Percentiles rank a stretch among this genome's conserved stretches.
Evolutionary conservation across 495 filamentous ascomycete genomes (phyloP).

Genomic region (Umbilicaria muhlenbergii): DNA sequence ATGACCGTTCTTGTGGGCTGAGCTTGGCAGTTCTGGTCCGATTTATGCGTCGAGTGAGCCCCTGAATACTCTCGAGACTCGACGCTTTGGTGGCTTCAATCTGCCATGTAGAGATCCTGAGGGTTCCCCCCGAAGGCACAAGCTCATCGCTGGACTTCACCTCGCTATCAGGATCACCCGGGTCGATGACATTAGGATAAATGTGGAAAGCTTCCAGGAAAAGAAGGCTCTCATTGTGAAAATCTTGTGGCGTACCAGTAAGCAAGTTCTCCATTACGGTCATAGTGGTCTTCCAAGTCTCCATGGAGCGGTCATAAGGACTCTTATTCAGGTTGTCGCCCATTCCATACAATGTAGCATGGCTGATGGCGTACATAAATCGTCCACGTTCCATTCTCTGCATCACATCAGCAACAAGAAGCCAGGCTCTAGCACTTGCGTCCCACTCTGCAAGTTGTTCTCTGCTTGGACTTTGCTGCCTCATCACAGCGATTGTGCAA

Average conservation of each 20-base stretch:
- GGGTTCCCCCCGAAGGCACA: too few relatives aligned
- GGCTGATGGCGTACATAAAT: slow-evolving; percentile 5
- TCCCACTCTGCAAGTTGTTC: slow-evolving; percentile 20
- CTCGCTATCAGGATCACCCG: neutral
- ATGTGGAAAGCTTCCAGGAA: slow-evolving; percentile 22
- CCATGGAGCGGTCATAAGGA: neutral
- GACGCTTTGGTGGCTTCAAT: too few relatives aligned
- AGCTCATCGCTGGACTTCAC: slow-evolving; percentile 8
- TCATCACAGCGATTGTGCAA: too few relatives aligned
- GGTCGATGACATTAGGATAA: slow-evolving; percentile 20
- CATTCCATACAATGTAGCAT: neutral
- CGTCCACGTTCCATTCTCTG: slow-evolving; percentile 14
- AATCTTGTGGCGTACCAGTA: slow-evolving; percentile 10
- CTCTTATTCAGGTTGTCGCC: neutral
- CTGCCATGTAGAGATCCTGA: too few relatives aligned
- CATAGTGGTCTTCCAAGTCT: slow-evolving; percentile 8
- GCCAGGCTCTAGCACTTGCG: slow-evolving; percentile 20
- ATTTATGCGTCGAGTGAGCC: too few relatives aligned
- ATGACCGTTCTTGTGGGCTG: too few relatives aligned
- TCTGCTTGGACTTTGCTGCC: neutral
- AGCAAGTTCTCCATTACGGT: slow-evolving; percentile 12
- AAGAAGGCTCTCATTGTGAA: slow-evolving; percentile 14
- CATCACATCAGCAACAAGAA: slow-evolving; percentile 14
- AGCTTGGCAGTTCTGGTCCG: too few relatives aligned
- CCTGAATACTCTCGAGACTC: too few relatives aligned